Percentiles rank a stretch among this genome's conserved stretches.
These are phyloP conservation scores for Zygosaccharomyces bailii DNA, from an alignment of 805 yeast genomes.

Conservation along the genomic window DNA sequence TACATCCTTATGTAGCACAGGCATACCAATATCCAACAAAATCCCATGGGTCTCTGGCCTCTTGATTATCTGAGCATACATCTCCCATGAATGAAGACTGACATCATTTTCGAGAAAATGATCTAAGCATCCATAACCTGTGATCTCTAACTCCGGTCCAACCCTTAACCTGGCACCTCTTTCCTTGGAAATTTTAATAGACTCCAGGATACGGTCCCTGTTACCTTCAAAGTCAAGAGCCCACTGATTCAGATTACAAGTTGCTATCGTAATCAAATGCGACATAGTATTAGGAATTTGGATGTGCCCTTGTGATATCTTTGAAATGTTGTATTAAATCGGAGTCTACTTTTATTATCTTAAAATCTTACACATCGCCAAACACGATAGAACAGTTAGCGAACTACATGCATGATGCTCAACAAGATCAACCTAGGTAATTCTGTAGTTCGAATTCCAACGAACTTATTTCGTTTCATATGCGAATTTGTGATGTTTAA, in stretches of 20 bases:
- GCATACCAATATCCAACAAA: constrained; percentile 90
- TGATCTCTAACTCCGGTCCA: constrained; percentile 93
- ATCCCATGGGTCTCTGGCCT: constrained; percentile 71
- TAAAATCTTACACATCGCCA: background rate
- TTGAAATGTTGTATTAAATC: background rate
- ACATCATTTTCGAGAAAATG: constrained; percentile 90
- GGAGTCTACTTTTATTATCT: background rate
- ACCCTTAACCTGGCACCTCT: constrained; percentile 80
- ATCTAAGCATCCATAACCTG: constrained; percentile 94
- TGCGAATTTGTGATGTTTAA: too few relatives aligned
- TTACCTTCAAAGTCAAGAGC: constrained; percentile 97
- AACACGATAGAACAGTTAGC: too few relatives aligned
- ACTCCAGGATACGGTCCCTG: constrained; percentile 81
- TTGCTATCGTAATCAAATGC: constrained; percentile 81
- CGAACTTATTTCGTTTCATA: too few relatives aligned
- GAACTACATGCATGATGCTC: too few relatives aligned
- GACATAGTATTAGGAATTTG: constrained; percentile 54
- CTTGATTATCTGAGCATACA: constrained; percentile 71
- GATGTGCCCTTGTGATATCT: background rate
- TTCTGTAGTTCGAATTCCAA: too few relatives aligned
- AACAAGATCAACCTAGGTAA: too few relatives aligned
- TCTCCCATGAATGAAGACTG: constrained; percentile 90
- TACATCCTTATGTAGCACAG: constrained; percentile 80
- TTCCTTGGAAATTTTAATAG: constrained; percentile 72
- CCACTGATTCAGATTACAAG: constrained; percentile 98